Percentiles rank a stretch among this genome's conserved stretches.
phyloP scores from a whole-genome alignment of 441 rosid species.

The Aquilaria agallochum region DNA sequence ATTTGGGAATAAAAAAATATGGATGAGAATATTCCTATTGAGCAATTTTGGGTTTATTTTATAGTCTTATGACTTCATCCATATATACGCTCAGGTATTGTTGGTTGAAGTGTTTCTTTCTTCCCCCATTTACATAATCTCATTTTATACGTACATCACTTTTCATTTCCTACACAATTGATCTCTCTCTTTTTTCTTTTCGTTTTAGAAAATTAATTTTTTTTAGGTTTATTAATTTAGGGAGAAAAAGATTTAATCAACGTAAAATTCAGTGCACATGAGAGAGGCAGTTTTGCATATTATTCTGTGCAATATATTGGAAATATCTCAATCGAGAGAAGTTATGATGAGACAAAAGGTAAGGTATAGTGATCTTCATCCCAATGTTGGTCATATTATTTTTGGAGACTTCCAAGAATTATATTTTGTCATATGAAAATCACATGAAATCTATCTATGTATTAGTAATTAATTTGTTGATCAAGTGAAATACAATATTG shows the following conservation, averaged over 20 bases:
- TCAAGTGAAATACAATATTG: no score
- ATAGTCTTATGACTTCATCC: slow-evolving; percentile 11
- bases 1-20: slow-evolving; percentile 23
- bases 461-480: neutral
- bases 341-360: slow-evolving; percentile 29
- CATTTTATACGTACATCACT: neutral
- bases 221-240: no score
- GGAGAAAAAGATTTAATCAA: no score
- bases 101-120: slow-evolving; percentile 27
- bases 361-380: slow-evolving; percentile 21
- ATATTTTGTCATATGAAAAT: neutral
- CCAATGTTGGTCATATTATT: slow-evolving; percentile 4
- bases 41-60: slow-evolving; percentile 12
- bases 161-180: slow-evolving; percentile 17
- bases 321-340: slow-evolving; percentile 23
- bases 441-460: slow-evolving; percentile 4
- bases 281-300: slow-evolving; percentile 18
- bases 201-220: slow-evolving; percentile 1
- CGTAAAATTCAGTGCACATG: slow-evolving; percentile 1
- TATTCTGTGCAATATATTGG: slow-evolving; percentile 24
- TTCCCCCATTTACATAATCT: slow-evolving; percentile 6
- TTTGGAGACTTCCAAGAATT: slow-evolving; percentile 16
- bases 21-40: slow-evolving; percentile 19
- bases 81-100: slow-evolving; percentile 14
- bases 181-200: slow-evolving; percentile 8